Evolutionary conservation across 768 basidiomycete species (phyloP).

Genomic region (Mycena polygramma): DNA sequence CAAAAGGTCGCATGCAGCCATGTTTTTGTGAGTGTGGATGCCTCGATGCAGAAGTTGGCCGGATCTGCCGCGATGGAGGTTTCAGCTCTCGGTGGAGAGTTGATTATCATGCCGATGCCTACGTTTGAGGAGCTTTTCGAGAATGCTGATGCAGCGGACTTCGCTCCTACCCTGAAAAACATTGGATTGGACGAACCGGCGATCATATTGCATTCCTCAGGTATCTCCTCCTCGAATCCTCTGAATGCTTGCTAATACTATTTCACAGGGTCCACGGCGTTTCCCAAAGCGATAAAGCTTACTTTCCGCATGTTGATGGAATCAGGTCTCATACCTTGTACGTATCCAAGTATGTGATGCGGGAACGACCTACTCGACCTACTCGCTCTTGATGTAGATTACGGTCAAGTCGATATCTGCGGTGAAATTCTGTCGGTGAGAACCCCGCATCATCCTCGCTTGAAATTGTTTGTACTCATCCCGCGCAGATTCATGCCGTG

Average conservation of each 20-base stretch:
- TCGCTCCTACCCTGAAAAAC: slow-evolving; percentile 18
- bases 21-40: slow-evolving; percentile 42
- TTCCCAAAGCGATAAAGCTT: slow-evolving; percentile 33
- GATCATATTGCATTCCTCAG: slow-evolving; percentile 45
- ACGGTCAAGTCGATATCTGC: slow-evolving; percentile 39
- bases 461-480: neutral
- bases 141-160: neutral
- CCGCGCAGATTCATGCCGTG: slow-evolving; percentile 15
- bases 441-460: slow-evolving; percentile 15
- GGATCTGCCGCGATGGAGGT: slow-evolving; percentile 3
- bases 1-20: slow-evolving; percentile 38
- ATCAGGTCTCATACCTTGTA: slow-evolving; percentile 32
- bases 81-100: neutral
- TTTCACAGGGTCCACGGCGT: slow-evolving; percentile 33
- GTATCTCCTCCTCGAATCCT: slow-evolving; percentile 13
- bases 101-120: slow-evolving; percentile 23
- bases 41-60: slow-evolving; percentile 37
- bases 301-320: slow-evolving; percentile 26
- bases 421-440: slow-evolving; percentile 32
- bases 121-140: slow-evolving; percentile 31
- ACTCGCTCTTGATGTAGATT: slow-evolving; percentile 20
- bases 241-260: neutral
- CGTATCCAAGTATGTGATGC: neutral
- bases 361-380: too few species aligned
- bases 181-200: slow-evolving; percentile 29